Conservation (phyloP, 2,329 filamentous ascomycete genomes). For the Stagonosporopsis cucurbitacearum region DNA sequence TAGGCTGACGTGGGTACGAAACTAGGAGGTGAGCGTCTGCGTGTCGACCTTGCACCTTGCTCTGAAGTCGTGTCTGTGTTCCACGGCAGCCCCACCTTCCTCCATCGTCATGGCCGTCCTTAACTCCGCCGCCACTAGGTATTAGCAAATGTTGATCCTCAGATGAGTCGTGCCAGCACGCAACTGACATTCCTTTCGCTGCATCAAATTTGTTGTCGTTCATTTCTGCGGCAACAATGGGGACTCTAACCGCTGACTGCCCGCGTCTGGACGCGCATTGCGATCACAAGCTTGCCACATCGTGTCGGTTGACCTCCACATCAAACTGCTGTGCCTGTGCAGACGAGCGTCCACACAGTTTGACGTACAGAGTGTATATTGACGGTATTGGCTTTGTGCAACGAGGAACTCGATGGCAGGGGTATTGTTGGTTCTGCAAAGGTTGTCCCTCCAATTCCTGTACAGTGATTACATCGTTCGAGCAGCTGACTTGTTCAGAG, state of each 20-base stretch:
- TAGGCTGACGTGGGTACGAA: neutral
- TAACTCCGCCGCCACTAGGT: slow-evolving; percentile 13
- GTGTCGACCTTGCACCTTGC: neutral
- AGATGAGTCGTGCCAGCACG: neutral
- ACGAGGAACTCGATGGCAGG: slow-evolving; percentile 57
- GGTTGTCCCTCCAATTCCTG: slow-evolving; percentile 27
- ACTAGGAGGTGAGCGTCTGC: neutral
- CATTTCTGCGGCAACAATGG: slow-evolving; percentile 36
- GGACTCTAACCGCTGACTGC: slow-evolving; percentile 49
- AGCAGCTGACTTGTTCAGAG: slow-evolving; percentile 38
- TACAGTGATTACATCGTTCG: neutral
- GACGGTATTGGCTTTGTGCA: slow-evolving; percentile 59
- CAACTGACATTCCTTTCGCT: neutral
- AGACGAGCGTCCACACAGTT: slow-evolving; percentile 50
- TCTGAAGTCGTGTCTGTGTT: too few species aligned
- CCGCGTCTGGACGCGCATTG: slow-evolving; percentile 48
- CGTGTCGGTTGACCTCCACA: slow-evolving; percentile 51
- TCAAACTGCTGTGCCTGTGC: slow-evolving; percentile 51
- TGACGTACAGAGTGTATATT: slow-evolving; percentile 56
- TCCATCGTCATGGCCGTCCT: slow-evolving; percentile 1
- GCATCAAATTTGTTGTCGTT: neutral
- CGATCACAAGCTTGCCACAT: slow-evolving; percentile 52
- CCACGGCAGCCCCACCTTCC: slow-evolving; percentile 9
- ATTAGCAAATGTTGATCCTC: neutral
- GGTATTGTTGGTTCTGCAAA: slow-evolving; percentile 61